Base-by-base conservation (phyloP, 2,329 filamentous ascomycete species). In the Hypoxylon sp. region DNA sequence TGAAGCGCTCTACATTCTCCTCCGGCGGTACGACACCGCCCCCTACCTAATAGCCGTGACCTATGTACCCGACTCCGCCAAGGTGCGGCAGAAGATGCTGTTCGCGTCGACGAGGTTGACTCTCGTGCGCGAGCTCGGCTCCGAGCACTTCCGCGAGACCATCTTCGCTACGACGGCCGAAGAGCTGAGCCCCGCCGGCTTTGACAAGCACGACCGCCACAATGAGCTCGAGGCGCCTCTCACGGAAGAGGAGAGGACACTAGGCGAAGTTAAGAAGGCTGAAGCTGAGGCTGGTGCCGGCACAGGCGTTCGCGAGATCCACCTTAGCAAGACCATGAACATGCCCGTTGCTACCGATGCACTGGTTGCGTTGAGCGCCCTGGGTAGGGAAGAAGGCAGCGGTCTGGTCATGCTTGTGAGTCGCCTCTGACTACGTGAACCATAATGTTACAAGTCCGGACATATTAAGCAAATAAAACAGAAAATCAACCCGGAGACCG, bases 21-120 rank as follows among this genome's bases (percentile, higher is more conserved):
- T 96, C 42, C 90, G 91, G 50, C 88, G 90, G 58, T 84, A 89
- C 76, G 83, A 87, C 53, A 76, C 78, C 36, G 78, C 81, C 2
- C 86, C 85, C n/a, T 79, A 78, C 69, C 88, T 93, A 68, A 80
- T 91, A 24, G 91, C 89, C 46, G 81, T 94, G 33, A 93, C 91
- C 33, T 96, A 93, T 77, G 88, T 96, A 4, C 93, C 92, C 24
- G 91, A 95, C 78, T 76, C 87, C 0, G 92, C 92, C 38, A 91
- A 90, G 26, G 92, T 96, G 60, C 89, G 92, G 38, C 90, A 93
- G 77, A 96, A 96, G 83, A 96, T 93, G 90, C 85, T 96, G 20
- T 94, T 95, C 77, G 92, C 92, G 4, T 87, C 89, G 22, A 94
- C 92, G 26, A 86, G 91, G 8, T 82, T 94, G 71, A 92, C 91